Base-by-base conservation (phyloP, 2,329 filamentous ascomycete genomes). In the Huntiella abstrusa region DNA sequence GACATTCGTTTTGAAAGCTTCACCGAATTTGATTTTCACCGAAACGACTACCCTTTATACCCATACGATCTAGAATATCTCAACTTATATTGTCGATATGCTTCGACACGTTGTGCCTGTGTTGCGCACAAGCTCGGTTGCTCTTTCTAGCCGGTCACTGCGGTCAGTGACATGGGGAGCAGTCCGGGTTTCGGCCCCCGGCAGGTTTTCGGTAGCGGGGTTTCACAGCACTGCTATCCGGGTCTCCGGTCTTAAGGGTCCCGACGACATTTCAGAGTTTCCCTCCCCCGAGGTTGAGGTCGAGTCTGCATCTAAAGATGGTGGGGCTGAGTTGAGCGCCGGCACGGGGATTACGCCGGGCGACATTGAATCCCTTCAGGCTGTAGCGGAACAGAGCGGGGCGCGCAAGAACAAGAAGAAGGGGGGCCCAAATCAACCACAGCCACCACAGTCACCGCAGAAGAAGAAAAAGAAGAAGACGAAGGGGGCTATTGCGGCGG, bases 91-190 rank as follows among this genome's bases (percentile, higher is more conserved):
- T 6, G 19, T 13, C 37, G 41, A 35, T 33, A 49, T 49, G 48
- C 44, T 49, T 49, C 48, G 48, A 36, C 48, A 49, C 37, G 47
- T 49, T 22, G 48, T 49, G 44, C 48, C 48, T 22, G 44, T 49
- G 5, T 45, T 49, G 16, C 48, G 48, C 35, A 46, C 40, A 35
- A 45, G 43, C 34, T 49, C 34, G 34, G 22, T 28, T 28, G 22
- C 22, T 28, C 22, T 28, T 8, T 6, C 22, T 7, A 28, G 7
- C 22, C 22, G 22, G 6, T 28, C 22, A 6, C 22, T 28, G 22
- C 22, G 22, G 22, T 8, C 22, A 28, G 22, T 8, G 22, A 8
- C 22, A 28, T 28, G 22, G 22, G 22, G 22, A 28, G 22, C 22
- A 28, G 7, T 28, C 22, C 22, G 22, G 22, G 22, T 28, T 28